These are phyloP conservation scores for Cercophora sp. DNA, from an alignment of 495 filamentous ascomycete genomes.

Conservation along the genomic window DNA sequence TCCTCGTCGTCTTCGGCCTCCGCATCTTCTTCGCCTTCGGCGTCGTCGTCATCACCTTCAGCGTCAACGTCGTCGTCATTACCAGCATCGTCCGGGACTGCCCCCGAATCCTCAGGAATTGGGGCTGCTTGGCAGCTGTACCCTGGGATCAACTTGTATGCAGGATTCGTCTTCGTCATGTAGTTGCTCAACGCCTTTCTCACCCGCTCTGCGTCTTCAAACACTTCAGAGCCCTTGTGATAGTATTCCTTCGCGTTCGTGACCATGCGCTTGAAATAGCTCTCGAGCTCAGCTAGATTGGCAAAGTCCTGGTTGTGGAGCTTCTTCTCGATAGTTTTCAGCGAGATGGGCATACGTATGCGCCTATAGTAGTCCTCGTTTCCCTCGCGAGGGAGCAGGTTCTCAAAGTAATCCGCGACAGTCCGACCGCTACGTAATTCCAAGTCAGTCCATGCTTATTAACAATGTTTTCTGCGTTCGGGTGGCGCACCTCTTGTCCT, in stretches of 20 bases:
- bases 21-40: slow-evolving; percentile 22
- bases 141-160: slow-evolving; percentile 52
- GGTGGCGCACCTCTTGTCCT: slow-evolving; percentile 63
- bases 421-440: slow-evolving; percentile 50
- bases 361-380: slow-evolving; percentile 70
- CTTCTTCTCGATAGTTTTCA: slow-evolving; percentile 71
- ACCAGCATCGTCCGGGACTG: slow-evolving; percentile 16
- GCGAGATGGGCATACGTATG: slow-evolving; percentile 68
- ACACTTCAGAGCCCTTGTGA: slow-evolving; percentile 58
- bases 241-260: slow-evolving; percentile 73
- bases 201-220: slow-evolving; percentile 70
- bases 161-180: slow-evolving; percentile 72
- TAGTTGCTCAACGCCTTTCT: slow-evolving; percentile 70
- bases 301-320: slow-evolving; percentile 59
- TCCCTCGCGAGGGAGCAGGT: slow-evolving; percentile 57
- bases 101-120: slow-evolving; percentile 40
- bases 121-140: slow-evolving; percentile 64
- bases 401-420: slow-evolving; percentile 68
- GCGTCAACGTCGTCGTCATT: slow-evolving; percentile 20
- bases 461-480: no score
- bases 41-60: slow-evolving; percentile 27
- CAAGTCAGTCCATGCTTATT: slow-evolving; percentile 5
- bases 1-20: slow-evolving; percentile 32
- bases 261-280: slow-evolving; percentile 73
- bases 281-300: slow-evolving; percentile 60